phyloP scores from a whole-genome alignment of 2,329 filamentous ascomycete species.

The Colletotrichum viniferum region DNA sequence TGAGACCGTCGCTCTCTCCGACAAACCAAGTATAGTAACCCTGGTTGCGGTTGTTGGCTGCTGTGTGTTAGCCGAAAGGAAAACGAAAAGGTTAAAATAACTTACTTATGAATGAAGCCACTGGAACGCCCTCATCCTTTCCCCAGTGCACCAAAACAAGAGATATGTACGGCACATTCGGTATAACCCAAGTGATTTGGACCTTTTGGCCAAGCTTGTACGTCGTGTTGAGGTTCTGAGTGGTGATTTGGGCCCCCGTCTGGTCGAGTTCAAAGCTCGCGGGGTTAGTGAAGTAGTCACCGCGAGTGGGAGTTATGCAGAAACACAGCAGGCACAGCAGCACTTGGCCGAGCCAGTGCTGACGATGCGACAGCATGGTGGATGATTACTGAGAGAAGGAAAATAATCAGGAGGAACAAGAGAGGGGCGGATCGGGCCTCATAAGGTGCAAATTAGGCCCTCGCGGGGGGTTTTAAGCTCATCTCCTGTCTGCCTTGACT shows the following conservation, averaged over 20 bases:
- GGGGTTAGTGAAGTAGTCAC: slow-evolving; percentile 11
- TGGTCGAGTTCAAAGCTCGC: slow-evolving; percentile 10
- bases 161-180: background rate
- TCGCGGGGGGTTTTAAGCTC: background rate
- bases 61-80: background rate
- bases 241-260: background rate
- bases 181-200: background rate
- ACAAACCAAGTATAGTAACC: slow-evolving; percentile 11
- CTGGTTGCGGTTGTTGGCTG: slow-evolving; percentile 4
- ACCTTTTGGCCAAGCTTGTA: slow-evolving; percentile 1
- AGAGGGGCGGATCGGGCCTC: background rate
- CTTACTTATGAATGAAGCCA: slow-evolving; percentile 7
- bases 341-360: slow-evolving; percentile 50
- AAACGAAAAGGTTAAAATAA: background rate
- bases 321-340: background rate
- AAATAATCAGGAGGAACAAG: background rate
- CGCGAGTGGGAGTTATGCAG: background rate
- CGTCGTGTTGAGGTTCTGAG: background rate
- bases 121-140: background rate
- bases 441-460: background rate
- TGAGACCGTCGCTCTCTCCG: background rate
- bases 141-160: slow-evolving; percentile 14
- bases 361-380: slow-evolving; percentile 33
- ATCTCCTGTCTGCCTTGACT: slow-evolving; percentile 12
- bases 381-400: background rate